Conservation (phyloP, 495 filamentous ascomycete species). For the Jackrogersella minutella region DNA sequence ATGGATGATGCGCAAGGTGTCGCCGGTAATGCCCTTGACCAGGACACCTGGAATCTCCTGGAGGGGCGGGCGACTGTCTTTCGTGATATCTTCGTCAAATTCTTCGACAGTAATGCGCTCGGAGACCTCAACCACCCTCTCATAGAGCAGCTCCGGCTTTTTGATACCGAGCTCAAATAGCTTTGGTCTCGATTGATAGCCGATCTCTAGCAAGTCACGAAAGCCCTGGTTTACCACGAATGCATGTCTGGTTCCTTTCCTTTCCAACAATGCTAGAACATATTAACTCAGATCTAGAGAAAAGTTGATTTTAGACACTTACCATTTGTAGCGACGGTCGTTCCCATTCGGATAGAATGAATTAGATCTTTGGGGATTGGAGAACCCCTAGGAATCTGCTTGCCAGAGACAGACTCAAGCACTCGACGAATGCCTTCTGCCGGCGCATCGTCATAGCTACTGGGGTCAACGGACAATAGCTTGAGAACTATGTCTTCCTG, state of each 20-base stretch:
- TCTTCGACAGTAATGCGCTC: constrained; percentile 88
- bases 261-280: constrained; percentile 70
- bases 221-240: constrained; percentile 94
- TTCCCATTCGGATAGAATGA: constrained; percentile 86
- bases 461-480: constrained; percentile 84
- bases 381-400: constrained; percentile 80
- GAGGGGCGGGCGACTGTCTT: constrained; percentile 32
- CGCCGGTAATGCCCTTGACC: constrained; percentile 58
- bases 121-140: constrained; percentile 77
- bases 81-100: constrained; percentile 81
- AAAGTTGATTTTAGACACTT: background rate
- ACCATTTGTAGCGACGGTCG: constrained; percentile 85
- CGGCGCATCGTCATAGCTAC: constrained; percentile 87
- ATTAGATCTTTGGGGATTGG: constrained; percentile 62
- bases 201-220: constrained; percentile 87
- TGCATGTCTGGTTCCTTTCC: constrained; percentile 92
- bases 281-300: background rate
- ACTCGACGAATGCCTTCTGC: constrained; percentile 92
- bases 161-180: constrained; percentile 84
- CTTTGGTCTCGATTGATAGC: constrained; percentile 81
- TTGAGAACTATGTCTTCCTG: constrained; percentile 81
- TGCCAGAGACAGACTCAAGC: constrained; percentile 51
- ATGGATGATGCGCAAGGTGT: constrained; percentile 32
- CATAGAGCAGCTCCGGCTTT: constrained; percentile 80
- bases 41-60: constrained; percentile 32